Conservation (phyloP, 176 grass and related monocot genomes). For the Oryza rufipogon region DNA sequence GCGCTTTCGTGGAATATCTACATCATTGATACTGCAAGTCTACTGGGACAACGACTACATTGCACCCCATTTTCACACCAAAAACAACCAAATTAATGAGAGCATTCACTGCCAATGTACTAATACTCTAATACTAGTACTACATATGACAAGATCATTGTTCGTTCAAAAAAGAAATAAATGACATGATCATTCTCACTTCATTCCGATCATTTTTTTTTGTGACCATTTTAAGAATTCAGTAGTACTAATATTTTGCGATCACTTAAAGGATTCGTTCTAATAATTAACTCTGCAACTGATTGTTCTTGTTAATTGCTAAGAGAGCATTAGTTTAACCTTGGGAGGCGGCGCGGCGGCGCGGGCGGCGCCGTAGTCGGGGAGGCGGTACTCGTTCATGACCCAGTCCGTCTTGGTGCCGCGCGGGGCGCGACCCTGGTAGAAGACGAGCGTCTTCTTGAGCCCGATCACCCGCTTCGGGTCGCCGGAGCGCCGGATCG, state of each 20-base stretch:
- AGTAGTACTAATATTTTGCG: not conserved
- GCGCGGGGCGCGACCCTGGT: conserved; percentile 70
- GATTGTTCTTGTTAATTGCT: not conserved
- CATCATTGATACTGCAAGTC: not conserved
- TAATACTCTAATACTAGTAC: not conserved
- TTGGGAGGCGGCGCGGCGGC: conserved; percentile 13
- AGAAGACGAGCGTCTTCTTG: conserved; percentile 97
- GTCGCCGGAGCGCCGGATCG: conserved; percentile 42
- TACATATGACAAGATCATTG: not conserved
- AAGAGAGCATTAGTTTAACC: conserved; percentile 21
- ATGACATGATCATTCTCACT: not conserved
- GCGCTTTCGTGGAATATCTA: conserved; percentile 12
- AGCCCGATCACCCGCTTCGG: conserved; percentile 72
- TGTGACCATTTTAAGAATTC: not conserved
- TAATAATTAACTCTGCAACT: not conserved
- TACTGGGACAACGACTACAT: not conserved
- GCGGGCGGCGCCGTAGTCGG: conserved; percentile 18
- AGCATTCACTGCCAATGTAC: not conserved
- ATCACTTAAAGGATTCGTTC: not conserved
- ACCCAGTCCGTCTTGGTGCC: conserved; percentile 88
- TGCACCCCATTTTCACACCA: not conserved
- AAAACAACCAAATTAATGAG: not conserved
- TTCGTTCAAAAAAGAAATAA: too few relatives aligned
- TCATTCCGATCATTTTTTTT: not conserved
- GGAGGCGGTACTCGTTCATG: conserved; percentile 97